Evolutionary conservation across 306 rosid species (phyloP), one percentile per base, ranked within the genome.

Genomic region (Coriaria nepalensis): DNA sequence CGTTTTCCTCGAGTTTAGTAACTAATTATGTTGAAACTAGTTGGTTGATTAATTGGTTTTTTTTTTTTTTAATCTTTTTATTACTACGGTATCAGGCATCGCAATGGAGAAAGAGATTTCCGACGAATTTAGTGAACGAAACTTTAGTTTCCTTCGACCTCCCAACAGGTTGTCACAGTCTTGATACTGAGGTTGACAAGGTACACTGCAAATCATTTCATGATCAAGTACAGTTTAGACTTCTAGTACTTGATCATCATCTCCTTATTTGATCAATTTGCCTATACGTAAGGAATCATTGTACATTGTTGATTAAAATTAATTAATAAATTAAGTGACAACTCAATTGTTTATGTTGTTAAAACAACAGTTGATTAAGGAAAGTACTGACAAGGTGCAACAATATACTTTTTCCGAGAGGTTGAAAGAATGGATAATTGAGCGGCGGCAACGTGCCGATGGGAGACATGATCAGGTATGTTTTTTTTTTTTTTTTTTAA

Each of bases 341-440:
- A 20, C 3, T 20, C 3, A 3, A 20, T 20, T 20, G 2, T 20
- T 20, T 20, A 20, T 20, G 29, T 20, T 20, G 3, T 20, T 20
- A 20, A 20, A 20, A 20, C 29, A 20, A 20, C 29, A 20, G 29
- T 20, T 20, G 29, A 20, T 20, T 20, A 20, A 20, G 29, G 29
- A 20, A 20, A 20, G 3, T 20, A 20, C 29, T 20, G 2, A 38
- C 2, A 38, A 38, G 7, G 41, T 6, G 41, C 49, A 8, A 4
- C 49, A 44, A 44, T 44, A 44, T 14, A 44, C 14, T 44, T 44
- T 44, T 20, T 12, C 49, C 11, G 14, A 44, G 49, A 44, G 49
- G 14, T 44, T 44, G 15, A 8, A 44, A 12, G 13, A 29, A 6
- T 44, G 49, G 49, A 44, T 5, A 29, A 44, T 44, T 5, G 49